Percentiles rank a stretch among this genome's conserved stretches.
Evolutionary conservation across 257 asterid genomes (phyloP).

Genomic region (Anisodus acutangulus): DNA sequence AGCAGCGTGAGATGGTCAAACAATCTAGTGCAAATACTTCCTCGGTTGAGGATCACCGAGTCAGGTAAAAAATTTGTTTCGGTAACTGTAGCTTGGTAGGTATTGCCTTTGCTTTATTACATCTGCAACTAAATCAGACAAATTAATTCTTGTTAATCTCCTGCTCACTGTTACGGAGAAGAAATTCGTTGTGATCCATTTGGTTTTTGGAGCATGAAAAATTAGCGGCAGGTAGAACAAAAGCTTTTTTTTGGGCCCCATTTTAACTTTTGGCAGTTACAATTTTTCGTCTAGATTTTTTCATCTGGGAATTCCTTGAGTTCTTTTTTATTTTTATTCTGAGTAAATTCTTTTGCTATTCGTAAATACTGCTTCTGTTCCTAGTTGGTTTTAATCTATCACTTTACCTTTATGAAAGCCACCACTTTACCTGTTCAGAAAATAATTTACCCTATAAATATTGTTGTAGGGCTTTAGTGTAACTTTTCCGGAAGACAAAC

Average conservation of each 20-base stretch:
- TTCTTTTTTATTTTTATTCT: background rate
- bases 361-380: background rate
- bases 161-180: background rate
- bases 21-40: slow-evolving; percentile 22
- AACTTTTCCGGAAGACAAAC: background rate
- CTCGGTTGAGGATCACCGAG: slow-evolving; percentile 7
- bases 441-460: background rate
- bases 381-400: background rate
- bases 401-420: background rate
- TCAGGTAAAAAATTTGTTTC: background rate
- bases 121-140: background rate
- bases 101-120: background rate
- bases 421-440: background rate
- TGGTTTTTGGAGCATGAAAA: background rate
- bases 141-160: background rate
- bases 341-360: background rate
- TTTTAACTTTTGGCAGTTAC: background rate
- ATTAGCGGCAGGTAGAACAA: background rate
- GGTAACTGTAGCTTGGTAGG: background rate
- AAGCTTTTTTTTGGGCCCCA: background rate
- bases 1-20: slow-evolving; percentile 5
- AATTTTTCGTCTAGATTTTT: background rate
- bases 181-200: background rate
- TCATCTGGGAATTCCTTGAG: background rate
- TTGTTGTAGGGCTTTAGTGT: background rate